Percentiles rank a stretch among this genome's conserved stretches.
Evolutionary conservation across 73 alveolate species (phyloP).

Genomic region (Paramecium biaurelia): DNA sequence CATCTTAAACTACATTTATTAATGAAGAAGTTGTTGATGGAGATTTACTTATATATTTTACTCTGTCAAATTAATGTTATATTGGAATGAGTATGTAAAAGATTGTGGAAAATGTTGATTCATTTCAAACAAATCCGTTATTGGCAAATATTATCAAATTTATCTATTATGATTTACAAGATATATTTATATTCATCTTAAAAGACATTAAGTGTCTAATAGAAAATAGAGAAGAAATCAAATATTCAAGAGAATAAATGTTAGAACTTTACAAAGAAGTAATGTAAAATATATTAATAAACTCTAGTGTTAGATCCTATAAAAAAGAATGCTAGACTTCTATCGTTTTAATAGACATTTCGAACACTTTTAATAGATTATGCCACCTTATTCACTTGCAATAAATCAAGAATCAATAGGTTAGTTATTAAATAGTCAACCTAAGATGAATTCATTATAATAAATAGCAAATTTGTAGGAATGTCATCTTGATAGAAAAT

Average conservation of each 20-base stretch:
- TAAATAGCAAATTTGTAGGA: background rate
- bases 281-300: background rate
- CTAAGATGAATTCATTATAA: background rate
- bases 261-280: slow-evolving; percentile 30
- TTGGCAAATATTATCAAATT: background rate
- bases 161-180: slow-evolving; percentile 11
- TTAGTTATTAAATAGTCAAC: background rate
- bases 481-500: too few relatives aligned
- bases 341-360: background rate
- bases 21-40: background rate
- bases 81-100: background rate
- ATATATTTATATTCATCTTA: background rate
- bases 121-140: background rate
- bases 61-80: slow-evolving; percentile 24
- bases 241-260: background rate
- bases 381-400: slow-evolving; percentile 15
- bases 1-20: slow-evolving; percentile 16
- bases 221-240: background rate
- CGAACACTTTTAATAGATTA: background rate
- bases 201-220: background rate
- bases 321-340: background rate
- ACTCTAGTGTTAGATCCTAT: background rate
- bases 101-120: background rate
- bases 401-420: background rate
- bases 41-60: background rate